A percentile compares a stretch with the other conserved stretches of the same genome.
Conservation (phyloP, 169 alveolate species). For the Plasmodium berghei region DNA sequence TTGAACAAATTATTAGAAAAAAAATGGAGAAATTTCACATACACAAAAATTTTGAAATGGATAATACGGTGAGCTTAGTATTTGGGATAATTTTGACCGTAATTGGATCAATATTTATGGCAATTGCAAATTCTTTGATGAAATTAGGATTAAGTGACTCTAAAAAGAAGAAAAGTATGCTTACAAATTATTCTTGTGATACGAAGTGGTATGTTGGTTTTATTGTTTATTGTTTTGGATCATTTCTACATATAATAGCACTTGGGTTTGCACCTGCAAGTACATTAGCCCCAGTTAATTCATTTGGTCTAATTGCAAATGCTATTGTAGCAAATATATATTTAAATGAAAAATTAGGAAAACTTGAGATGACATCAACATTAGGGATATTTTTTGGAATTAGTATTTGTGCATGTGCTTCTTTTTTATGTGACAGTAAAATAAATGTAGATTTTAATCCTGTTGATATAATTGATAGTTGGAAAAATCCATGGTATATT, state of each 20-base stretch:
- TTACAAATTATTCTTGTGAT: conserved; percentile 81
- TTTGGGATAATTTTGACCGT: conserved; percentile 86
- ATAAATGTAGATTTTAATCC: conserved; percentile 62
- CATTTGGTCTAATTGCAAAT: conserved; percentile 88
- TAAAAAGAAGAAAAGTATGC: conserved; percentile 76
- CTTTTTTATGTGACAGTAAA: conserved; percentile 79
- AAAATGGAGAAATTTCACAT: conserved; percentile 43
- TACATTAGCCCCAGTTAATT: conserved; percentile 89
- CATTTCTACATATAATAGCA: conserved; percentile 86
- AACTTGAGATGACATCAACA: conserved; percentile 85
- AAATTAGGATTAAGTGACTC: conserved; percentile 83
- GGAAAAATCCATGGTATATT: conserved; percentile 89
- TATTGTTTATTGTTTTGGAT: conserved; percentile 85
- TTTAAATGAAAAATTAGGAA: conserved; percentile 86
- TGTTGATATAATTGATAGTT: conserved; percentile 81
- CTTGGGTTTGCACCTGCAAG: conserved; percentile 91
- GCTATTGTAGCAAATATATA: conserved; percentile 88
- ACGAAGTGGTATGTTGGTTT: conserved; percentile 86
- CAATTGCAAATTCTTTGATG: conserved; percentile 88
- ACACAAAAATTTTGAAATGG: conserved; percentile 34
- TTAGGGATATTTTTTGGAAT: conserved; percentile 87
- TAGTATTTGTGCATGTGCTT: conserved; percentile 87
- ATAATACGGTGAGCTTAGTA: conserved; percentile 79
- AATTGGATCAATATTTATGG: conserved; percentile 87
- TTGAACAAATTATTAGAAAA: not conserved